Base-by-base conservation (phyloP, 1,284 basidiomycete genomes). In the Trichosporon asahii region DNA sequence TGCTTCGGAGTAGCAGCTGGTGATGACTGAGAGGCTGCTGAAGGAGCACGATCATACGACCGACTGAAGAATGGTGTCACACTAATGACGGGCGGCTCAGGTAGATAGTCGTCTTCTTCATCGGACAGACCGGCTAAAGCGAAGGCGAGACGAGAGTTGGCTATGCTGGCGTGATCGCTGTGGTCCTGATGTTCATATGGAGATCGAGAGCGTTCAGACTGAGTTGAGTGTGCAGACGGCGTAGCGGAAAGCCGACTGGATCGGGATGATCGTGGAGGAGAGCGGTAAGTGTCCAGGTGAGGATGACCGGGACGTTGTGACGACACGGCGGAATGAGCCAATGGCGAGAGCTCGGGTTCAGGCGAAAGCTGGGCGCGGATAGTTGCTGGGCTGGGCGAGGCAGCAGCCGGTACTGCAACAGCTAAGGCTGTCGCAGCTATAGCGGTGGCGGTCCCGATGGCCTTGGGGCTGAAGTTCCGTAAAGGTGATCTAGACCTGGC, bases 371-470 rank as follows among this genome's bases (percentile, higher is more conserved):
- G 57, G 4, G 29, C 57, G 7, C 27, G 57, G 18, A 61, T 31
- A 18, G 57, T 33, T 29, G 29, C 57, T 6, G 57, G 57, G 15
- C 57, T 61, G 15, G 57, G 57, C 15, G 57, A 61, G 15, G 57
- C 57, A n/a, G 57, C 29, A 3, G 57, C 57, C 2, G 57, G 57
- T 2, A 61, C 57, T 11, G 57, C 57, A 61, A 27, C 27, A 1
- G 57, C 57, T 11, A 61, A 61, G 29, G 57, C 57, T 3, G 57
- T 61, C 29, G 57, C 57, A 31, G 57, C 57, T 8, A 61, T 61
- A 18, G 57, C 57, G n/a, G 57, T 61, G 4, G 29, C 29, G 6
- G 57, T 31, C 11, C 29, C 57, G 29, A 61, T 61, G 2, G 27
- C 57, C 29, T 61, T 61, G 14, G 57, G 57, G 6, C 57, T 61